A percentile compares a stretch with the other conserved stretches of the same genome.
phyloP scores from a whole-genome alignment of 2,329 filamentous ascomycete species.

The Colletotrichum sp. region DNA sequence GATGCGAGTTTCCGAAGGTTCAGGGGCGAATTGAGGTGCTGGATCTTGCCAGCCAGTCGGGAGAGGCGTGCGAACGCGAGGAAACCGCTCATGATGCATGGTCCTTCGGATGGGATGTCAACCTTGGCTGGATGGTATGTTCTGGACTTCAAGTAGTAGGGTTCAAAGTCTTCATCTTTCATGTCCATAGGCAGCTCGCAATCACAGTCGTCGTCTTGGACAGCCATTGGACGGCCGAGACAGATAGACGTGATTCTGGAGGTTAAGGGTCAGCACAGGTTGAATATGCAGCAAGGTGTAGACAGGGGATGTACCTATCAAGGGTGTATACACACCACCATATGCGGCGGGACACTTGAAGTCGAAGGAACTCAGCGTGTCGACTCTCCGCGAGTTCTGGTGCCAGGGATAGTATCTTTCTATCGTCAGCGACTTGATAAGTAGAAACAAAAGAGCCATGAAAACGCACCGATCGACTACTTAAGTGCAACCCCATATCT shows the following conservation, averaged over 20 bases:
- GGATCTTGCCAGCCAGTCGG: not conserved
- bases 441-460: rapidly evolving
- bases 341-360: conserved; percentile 28
- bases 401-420: not conserved
- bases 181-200: conserved; percentile 31
- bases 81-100: not conserved
- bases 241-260: conserved; percentile 31
- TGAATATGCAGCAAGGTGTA: not conserved
- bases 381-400: not conserved
- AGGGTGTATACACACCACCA: conserved; percentile 35
- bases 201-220: conserved; percentile 34
- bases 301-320: conserved; percentile 24
- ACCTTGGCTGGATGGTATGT: not conserved
- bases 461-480: not conserved
- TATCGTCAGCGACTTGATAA: not conserved
- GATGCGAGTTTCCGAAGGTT: not conserved
- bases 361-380: conserved; percentile 5
- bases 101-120: not conserved
- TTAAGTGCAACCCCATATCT: conserved; percentile 30
- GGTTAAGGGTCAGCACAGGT: not conserved
- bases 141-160: not conserved
- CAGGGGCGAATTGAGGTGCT: not conserved
- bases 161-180: conserved; percentile 29
- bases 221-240: conserved; percentile 30
- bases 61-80: not conserved